These are phyloP conservation scores for Zizania palustris DNA, from an alignment of 202 grass and related monocot species.

Conservation along the genomic window DNA sequence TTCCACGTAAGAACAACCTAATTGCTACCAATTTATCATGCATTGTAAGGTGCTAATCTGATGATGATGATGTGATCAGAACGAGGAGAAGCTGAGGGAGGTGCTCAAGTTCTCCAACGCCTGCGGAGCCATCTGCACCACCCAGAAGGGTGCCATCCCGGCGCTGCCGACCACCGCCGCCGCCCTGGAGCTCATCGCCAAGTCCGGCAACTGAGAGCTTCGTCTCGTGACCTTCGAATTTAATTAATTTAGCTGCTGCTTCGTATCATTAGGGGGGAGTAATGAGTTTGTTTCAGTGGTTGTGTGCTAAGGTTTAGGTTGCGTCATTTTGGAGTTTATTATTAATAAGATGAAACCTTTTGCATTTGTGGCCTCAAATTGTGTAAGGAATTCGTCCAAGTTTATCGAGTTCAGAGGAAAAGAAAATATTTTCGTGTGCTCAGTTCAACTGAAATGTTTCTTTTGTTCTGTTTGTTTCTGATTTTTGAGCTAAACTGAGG, in stretches of 20 bases:
- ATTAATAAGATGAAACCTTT: slow-evolving; percentile 19
- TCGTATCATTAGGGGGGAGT: not conserved
- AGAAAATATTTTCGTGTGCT: not conserved
- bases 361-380: not conserved
- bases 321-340: not conserved
- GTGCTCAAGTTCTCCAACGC: slow-evolving; percentile 81
- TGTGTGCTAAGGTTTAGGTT: slow-evolving; percentile 1
- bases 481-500: no score
- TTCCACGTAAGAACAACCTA: slow-evolving; percentile 51
- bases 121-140: slow-evolving; percentile 88
- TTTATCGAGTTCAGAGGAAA: not conserved
- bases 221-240: no score
- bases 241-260: slow-evolving; percentile 22
- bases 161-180: slow-evolving; percentile 65
- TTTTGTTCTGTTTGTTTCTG: no score
- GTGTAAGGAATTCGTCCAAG: not conserved
- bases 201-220: slow-evolving; percentile 39
- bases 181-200: slow-evolving; percentile 59
- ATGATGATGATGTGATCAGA: slow-evolving; percentile 43
- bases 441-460: no score
- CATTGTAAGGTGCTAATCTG: not conserved
- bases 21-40: no score
- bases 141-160: slow-evolving; percentile 89
- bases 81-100: slow-evolving; percentile 82
- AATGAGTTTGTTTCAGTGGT: no score